Evolutionary conservation across 2,329 filamentous ascomycete genomes (phyloP).

Genomic region (Claviceps cyperi): DNA sequence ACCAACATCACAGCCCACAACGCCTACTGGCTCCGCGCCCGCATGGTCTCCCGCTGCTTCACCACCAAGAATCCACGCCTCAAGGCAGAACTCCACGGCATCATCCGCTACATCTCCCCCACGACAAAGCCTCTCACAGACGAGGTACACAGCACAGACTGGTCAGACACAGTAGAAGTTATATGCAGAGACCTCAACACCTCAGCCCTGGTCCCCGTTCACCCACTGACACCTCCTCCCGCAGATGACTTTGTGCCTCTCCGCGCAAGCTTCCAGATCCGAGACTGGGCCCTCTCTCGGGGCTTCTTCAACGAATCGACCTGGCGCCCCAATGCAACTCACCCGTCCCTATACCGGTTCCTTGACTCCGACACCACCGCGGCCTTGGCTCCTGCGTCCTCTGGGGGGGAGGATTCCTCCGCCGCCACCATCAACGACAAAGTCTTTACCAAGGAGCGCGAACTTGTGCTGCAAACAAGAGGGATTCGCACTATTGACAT

Average conservation of each 20-base stretch:
- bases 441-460: conserved; percentile 14
- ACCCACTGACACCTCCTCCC: conserved; percentile 20
- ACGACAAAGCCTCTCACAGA: not conserved
- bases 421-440: conserved; percentile 16
- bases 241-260: conserved; percentile 29
- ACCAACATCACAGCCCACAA: conserved; percentile 38
- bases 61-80: conserved; percentile 17
- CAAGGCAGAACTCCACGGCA: conserved; percentile 15
- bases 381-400: too few species aligned
- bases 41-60: conserved; percentile 26
- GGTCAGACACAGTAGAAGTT: conserved; percentile 31
- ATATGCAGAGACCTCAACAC: conserved; percentile 40
- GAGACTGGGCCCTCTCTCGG: conserved; percentile 35
- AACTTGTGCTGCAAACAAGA: conserved; percentile 33
- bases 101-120: conserved; percentile 16
- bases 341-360: conserved; percentile 22
- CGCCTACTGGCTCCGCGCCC: conserved; percentile 50
- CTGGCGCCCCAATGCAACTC: conserved; percentile 26
- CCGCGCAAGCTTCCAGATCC: conserved; percentile 40
- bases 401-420: not conserved
- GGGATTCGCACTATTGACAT: conserved; percentile 40
- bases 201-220: conserved; percentile 26
- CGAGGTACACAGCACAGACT: conserved; percentile 29
- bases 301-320: conserved; percentile 40
- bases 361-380: conserved; percentile 11